Evolutionary conservation across 805 yeast genomes (phyloP), one percentile per base, ranked within the genome.

Genomic region (Pichia paraexigua): DNA sequence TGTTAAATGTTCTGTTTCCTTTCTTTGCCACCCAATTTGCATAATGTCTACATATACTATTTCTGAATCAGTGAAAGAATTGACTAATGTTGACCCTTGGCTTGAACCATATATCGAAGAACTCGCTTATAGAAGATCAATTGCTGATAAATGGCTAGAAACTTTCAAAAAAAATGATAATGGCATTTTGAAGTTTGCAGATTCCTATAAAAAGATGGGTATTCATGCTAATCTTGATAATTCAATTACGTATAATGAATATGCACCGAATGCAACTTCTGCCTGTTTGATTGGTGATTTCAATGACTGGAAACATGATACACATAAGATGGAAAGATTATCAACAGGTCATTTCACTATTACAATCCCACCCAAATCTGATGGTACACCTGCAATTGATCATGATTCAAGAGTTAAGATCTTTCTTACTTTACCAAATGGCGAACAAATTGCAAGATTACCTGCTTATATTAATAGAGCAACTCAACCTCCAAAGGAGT

Each of bases 401-500:
- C 97, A 94, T 66, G 86, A 87, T 63, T 79, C 95, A 3, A 78
- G 79, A 58, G 82, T 91, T 58, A 87, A 87, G 65, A 75, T 92
- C 41, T 72, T 82, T 49, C 71, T 94, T 69, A 73, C 76, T 9
- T 65, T 82, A 45, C 80, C 85, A 0, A 74, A 77, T 45, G 96
- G 95, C 10, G 84, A 83, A 53, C 71, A 76, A 41, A 70, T 91
- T 25, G 92, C 85, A 58, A 74, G 98, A 46, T 70, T 92, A 49
- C 96, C 97, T 42, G 95, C 96, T 1, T 94, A 97, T 92, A 81
- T 83, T 52, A 73, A 74, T 25, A 74, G 97, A 49, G 96, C 96
- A 12, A 87, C 94, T 2, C 85, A 81, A 60, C 85, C 90, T 2
- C 74, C 79, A 21, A 77, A 75, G 50, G 82, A 76, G 48, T 70